Percentiles rank a stretch among this genome's conserved stretches.
These are phyloP conservation scores for Aspergillus hortae DNA, from an alignment of 2,329 filamentous ascomycete genomes.

Conservation along the genomic window DNA sequence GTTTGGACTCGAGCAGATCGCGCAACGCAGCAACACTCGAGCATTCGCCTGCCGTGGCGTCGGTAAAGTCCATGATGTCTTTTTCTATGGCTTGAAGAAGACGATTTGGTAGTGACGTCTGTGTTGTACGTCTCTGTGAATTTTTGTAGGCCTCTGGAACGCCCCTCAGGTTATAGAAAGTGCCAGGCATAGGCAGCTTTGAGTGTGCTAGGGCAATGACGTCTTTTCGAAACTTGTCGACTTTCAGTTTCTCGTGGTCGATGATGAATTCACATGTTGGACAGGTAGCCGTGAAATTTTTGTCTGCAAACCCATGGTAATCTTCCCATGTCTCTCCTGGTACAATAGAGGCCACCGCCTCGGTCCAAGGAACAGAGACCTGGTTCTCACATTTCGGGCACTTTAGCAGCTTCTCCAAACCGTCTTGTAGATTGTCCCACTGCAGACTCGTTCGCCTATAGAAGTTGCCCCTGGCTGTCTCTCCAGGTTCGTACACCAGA, in stretches of 20 bases:
- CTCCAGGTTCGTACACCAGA: slow-evolving; percentile 55
- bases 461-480: slow-evolving; percentile 48
- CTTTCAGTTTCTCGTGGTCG: slow-evolving; percentile 57
- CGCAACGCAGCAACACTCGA: slow-evolving; percentile 53
- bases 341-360: slow-evolving; percentile 22
- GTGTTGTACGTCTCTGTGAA: slow-evolving; percentile 3
- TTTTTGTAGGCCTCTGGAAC: slow-evolving; percentile 35
- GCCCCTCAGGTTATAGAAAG: slow-evolving; percentile 57
- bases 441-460: slow-evolving; percentile 43
- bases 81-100: slow-evolving; percentile 50
- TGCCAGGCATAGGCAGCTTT: slow-evolving; percentile 62
- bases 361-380: slow-evolving; percentile 58
- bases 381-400: slow-evolving; percentile 54
- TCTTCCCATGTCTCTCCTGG: slow-evolving; percentile 23
- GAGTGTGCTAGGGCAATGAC: slow-evolving; percentile 46
- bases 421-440: slow-evolving; percentile 61
- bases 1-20: slow-evolving; percentile 45
- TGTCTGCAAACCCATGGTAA: slow-evolving; percentile 35
- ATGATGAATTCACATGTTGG: slow-evolving; percentile 48
- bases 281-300: slow-evolving; percentile 52
- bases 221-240: slow-evolving; percentile 61
- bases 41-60: slow-evolving; percentile 11
- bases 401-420: slow-evolving; percentile 44
- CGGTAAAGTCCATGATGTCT: slow-evolving; percentile 36
- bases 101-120: slow-evolving; percentile 54